A percentile compares a stretch with the other conserved stretches of the same genome.
Conservation (phyloP, 139 green algal species). For the Chlamydomonas schloesseri region DNA sequence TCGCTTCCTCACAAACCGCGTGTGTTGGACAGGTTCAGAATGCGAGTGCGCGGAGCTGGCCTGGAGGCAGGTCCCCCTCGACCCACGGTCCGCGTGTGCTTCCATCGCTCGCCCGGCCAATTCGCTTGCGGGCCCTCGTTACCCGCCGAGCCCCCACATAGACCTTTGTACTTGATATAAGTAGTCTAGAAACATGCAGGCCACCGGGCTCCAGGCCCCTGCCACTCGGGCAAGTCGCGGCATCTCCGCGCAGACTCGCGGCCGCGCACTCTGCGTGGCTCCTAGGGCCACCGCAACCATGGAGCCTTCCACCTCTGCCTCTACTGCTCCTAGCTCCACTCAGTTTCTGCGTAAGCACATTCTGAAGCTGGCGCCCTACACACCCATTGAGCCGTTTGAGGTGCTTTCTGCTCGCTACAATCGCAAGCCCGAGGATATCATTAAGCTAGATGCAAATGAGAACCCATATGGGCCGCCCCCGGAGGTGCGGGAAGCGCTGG, state of each 20-base stretch:
- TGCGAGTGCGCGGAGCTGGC: too few species aligned
- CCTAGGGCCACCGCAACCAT: conserved; percentile 15
- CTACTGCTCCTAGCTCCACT: not conserved
- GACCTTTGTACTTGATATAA: too few species aligned
- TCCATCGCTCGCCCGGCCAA: too few species aligned
- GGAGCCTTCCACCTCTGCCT: conserved; percentile 24
- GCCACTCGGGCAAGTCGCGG: not conserved
- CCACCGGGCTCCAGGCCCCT: not conserved
- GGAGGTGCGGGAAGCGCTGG: conserved; percentile 93
- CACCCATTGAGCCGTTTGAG: conserved; percentile 98
- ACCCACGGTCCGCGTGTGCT: too few species aligned
- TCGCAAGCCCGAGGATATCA: conserved; percentile 88
- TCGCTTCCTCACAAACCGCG: too few species aligned
- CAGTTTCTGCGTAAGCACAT: conserved; percentile 93
- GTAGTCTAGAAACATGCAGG: not conserved
- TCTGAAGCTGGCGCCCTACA: conserved; percentile 93
- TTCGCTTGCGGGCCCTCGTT: not conserved
- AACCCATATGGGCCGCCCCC: conserved; percentile 98
- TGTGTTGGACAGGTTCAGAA: too few species aligned
- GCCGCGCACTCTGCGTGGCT: not conserved
- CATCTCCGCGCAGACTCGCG: not conserved
- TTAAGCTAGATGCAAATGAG: conserved; percentile 99
- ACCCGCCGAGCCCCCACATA: too few species aligned
- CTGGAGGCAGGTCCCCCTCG: too few species aligned
- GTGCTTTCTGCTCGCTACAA: conserved; percentile 87